Evolutionary conservation across 148 eudicot genomes (phyloP).

Genomic region (Cornus florida): DNA sequence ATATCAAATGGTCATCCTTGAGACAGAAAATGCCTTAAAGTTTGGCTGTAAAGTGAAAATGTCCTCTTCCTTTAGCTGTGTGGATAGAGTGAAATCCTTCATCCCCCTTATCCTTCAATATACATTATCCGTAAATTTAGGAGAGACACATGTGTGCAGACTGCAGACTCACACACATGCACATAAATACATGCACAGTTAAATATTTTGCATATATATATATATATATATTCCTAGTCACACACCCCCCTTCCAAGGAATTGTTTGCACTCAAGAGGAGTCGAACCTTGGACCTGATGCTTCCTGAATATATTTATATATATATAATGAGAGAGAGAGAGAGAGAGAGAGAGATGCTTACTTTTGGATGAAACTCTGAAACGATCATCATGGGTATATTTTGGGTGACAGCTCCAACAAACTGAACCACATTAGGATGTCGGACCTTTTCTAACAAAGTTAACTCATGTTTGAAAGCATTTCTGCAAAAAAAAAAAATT

Average conservation of each 20-base stretch:
- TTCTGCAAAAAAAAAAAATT: slow-evolving; percentile 46
- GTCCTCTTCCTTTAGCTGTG: not conserved
- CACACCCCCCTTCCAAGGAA: too few relatives aligned
- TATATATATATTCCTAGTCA: not conserved
- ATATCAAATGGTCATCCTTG: not conserved
- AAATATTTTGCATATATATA: not conserved
- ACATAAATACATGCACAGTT: not conserved
- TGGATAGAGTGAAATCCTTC: not conserved
- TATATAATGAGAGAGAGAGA: too few relatives aligned
- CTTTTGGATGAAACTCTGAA: slow-evolving; percentile 79
- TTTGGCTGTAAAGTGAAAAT: not conserved
- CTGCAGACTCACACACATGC: not conserved
- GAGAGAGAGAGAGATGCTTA: slow-evolving; percentile 20
- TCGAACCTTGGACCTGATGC: too few relatives aligned
- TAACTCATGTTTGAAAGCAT: slow-evolving; percentile 82
- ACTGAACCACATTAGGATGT: slow-evolving; percentile 96
- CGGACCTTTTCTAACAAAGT: slow-evolving; percentile 91
- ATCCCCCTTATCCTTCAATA: not conserved
- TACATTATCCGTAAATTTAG: not conserved
- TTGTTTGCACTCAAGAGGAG: too few relatives aligned
- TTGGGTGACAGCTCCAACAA: slow-evolving; percentile 99
- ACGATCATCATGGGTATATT: slow-evolving; percentile 99
- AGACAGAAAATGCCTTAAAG: not conserved
- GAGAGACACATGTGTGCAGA: not conserved
- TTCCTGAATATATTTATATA: not conserved